Base-by-base conservation (phyloP, 108 stramenopile species). In the Skeletonema tropicum region DNA sequence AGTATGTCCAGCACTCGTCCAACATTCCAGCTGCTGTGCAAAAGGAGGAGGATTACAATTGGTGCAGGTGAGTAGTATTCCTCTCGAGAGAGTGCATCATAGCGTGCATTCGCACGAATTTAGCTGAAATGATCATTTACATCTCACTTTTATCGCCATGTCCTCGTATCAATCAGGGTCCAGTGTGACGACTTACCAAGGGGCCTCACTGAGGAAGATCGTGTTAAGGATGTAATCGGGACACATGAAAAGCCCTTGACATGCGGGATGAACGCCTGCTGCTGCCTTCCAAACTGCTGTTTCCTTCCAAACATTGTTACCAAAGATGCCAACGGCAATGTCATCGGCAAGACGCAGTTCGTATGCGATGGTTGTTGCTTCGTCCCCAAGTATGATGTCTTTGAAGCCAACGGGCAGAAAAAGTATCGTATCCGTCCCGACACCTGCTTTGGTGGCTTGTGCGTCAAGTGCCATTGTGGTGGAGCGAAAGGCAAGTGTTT, bases 351-450 rank as follows among this genome's bases (percentile, higher is more conserved):
- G 42, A 75, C 80, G 3, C 57, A 58, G 31, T 81, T 70, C 38
- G 57, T 81, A 35, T 81, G 80, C 48, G 80, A 81, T 48, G 31
- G 14, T 9, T 81, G 73, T 33, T 70, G 74, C 75, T 76, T 81
- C 31, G 80, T 81, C 26, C 80, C 80, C 31, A 81, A 81, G 70
- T 75, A 63, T 33, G 80, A 81, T 61, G 41, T 62, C 49, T 70
- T 26, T 10, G 80, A 81, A 21, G 46, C 21, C 1, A 35, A 55
- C 31, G 75, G 60, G 35, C 36, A 63, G 2, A 39, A 76, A 26
- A 36, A 6, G 29, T 81, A 76, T 60, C 72, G 57, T 7, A 10
- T 81, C 59, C 68, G 75, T 8, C 80, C 80, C 11, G 80, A 81
- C 32, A 70, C 68, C 4, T 81, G 80, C 35, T 9, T 19, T 12